These are phyloP conservation scores for Aspergillus phoenicis DNA, from an alignment of 2,329 filamentous ascomycete species.

Conservation along the genomic window DNA sequence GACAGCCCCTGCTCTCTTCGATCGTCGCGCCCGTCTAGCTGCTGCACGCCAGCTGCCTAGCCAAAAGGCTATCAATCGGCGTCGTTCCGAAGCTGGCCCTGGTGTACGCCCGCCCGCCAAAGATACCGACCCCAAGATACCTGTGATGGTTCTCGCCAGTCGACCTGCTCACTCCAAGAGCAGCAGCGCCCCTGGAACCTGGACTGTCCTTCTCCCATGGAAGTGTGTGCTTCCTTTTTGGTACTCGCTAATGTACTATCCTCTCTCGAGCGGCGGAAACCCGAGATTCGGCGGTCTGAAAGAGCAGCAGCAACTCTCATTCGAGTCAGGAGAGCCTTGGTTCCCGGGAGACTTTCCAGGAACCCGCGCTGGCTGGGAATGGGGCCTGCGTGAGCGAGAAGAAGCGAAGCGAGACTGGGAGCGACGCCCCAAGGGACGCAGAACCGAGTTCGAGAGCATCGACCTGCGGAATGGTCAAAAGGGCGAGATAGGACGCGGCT, in stretches of 20 bases:
- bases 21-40: conserved; percentile 64
- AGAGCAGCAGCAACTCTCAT: conserved; percentile 76
- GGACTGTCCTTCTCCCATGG: conserved; percentile 88
- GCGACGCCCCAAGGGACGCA: conserved; percentile 77
- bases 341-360: conserved; percentile 85
- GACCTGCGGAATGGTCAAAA: conserved; percentile 72
- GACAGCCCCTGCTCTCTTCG: conserved; percentile 63
- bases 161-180: conserved; percentile 46
- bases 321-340: conserved; percentile 76
- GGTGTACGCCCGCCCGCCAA: conserved; percentile 63
- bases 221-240: conserved; percentile 83
- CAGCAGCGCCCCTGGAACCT: conserved; percentile 65
- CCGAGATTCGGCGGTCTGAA: conserved; percentile 80
- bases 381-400: conserved; percentile 70
- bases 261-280: conserved; percentile 76
- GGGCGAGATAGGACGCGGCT: conserved; percentile 81
- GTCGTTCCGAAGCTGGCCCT: conserved; percentile 65
- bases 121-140: conserved; percentile 72
- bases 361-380: conserved; percentile 74
- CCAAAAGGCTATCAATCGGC: conserved; percentile 78
- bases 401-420: conserved; percentile 69
- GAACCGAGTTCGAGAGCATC: conserved; percentile 72
- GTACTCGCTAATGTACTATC: conserved; percentile 82
- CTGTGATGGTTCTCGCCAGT: conserved; percentile 69
- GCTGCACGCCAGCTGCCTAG: conserved; percentile 69